These are phyloP conservation scores for Aspergillus affinis DNA, from an alignment of 495 filamentous ascomycete species.

Conservation along the genomic window DNA sequence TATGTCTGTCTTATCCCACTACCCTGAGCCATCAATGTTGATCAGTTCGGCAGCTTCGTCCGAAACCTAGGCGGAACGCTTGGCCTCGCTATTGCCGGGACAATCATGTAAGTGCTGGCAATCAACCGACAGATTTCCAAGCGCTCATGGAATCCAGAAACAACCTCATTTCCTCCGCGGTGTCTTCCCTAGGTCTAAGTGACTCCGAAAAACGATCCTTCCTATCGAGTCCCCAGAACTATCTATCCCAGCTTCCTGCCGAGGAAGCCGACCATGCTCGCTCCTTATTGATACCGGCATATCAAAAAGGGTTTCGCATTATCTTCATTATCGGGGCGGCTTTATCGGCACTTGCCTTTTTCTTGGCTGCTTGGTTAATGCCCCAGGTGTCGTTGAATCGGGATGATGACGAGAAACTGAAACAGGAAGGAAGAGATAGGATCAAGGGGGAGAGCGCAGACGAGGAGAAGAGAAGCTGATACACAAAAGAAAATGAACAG, in stretches of 20 bases:
- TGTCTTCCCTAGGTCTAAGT: slow-evolving; percentile 32
- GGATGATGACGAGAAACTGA: slow-evolving; percentile 47
- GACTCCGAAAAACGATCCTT: slow-evolving; percentile 29
- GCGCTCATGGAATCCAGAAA: slow-evolving; percentile 29
- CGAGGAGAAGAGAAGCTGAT: slow-evolving; percentile 6
- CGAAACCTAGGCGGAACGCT: slow-evolving; percentile 54
- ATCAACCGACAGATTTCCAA: slow-evolving; percentile 3
- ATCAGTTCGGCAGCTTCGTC: slow-evolving; percentile 41
- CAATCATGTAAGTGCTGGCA: slow-evolving; percentile 41
- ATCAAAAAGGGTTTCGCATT: slow-evolving; percentile 49
- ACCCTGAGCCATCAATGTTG: slow-evolving; percentile 5
- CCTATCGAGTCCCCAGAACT: slow-evolving; percentile 32
- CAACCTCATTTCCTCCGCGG: slow-evolving; percentile 39
- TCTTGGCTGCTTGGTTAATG: slow-evolving; percentile 45
- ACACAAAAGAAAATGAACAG: not conserved
- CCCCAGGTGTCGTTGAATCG: slow-evolving; percentile 45
- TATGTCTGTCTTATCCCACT: slow-evolving; percentile 27
- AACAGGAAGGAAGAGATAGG: slow-evolving; percentile 43
- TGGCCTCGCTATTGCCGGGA: slow-evolving; percentile 52
- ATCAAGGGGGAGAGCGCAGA: slow-evolving; percentile 20
- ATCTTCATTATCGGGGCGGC: slow-evolving; percentile 51
- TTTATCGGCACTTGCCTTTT: slow-evolving; percentile 45
- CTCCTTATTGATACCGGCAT: slow-evolving; percentile 43
- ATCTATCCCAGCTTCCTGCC: slow-evolving; percentile 26
- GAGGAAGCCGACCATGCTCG: slow-evolving; percentile 38